phyloP scores from a whole-genome alignment of 2,329 filamentous ascomycete species.

The Pestalotiopsis sp. region DNA sequence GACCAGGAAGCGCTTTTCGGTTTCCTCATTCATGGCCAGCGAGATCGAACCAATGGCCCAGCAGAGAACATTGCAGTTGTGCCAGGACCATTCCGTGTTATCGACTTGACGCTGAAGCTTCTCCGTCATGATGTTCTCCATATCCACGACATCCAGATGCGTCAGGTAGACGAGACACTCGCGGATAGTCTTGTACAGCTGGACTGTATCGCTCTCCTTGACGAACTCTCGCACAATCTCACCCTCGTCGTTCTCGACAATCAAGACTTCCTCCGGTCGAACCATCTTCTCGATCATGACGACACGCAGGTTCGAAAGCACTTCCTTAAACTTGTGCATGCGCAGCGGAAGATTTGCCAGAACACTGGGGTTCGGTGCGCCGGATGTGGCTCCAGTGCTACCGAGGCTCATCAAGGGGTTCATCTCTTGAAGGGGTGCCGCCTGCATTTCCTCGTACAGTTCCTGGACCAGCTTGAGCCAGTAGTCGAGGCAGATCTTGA shows the following conservation, averaged over 20 bases:
- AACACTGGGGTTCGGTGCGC: slow-evolving; percentile 82
- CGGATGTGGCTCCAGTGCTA: slow-evolving; percentile 72
- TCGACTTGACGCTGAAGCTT: slow-evolving; percentile 96
- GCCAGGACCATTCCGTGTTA: slow-evolving; percentile 97
- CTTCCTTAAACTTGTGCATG: slow-evolving; percentile 97
- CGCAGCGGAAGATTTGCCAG: slow-evolving; percentile 89
- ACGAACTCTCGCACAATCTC: slow-evolving; percentile 99
- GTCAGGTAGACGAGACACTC: slow-evolving; percentile 97
- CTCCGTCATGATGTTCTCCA: slow-evolving; percentile 98
- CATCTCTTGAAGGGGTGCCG: slow-evolving; percentile 88
- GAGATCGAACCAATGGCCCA: slow-evolving; percentile 99
- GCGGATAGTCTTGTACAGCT: slow-evolving; percentile 97
- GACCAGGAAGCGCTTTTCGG: slow-evolving; percentile 96
- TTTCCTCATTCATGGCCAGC: slow-evolving; percentile 98
- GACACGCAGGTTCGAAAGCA: slow-evolving; percentile 88
- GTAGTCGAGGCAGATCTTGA: slow-evolving; percentile 99
- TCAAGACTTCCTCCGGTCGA: slow-evolving; percentile 92
- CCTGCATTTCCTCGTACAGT: slow-evolving; percentile 98
- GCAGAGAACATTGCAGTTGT: slow-evolving; percentile 98
- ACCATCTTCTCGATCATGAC: slow-evolving; percentile 99
- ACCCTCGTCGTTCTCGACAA: slow-evolving; percentile 99
- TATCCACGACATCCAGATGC: slow-evolving; percentile 95
- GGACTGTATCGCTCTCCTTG: slow-evolving; percentile 98
- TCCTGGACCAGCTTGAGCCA: slow-evolving; percentile 99
- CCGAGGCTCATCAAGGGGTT: slow-evolving; percentile 87